Evolutionary conservation across 495 filamentous ascomycete genomes (phyloP), one percentile per base, ranked within the genome.

Genomic region (Apiosordaria backusii): DNA sequence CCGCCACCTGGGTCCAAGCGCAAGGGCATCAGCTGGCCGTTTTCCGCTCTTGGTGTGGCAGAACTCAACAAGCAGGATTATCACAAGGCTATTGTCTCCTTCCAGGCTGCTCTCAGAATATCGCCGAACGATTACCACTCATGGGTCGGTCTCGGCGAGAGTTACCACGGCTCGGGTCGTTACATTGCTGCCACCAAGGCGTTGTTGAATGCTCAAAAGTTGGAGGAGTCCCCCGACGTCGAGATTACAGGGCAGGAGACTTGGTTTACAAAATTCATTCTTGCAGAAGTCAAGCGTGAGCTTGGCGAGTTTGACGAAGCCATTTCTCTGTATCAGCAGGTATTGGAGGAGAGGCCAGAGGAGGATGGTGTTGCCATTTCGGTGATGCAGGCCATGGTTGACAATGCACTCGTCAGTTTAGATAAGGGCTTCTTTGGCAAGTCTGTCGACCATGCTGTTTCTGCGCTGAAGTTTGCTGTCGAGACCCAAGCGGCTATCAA

Each of bases 201-300:
- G 19, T 94, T 97, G 67, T 80, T 89, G 60, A 88, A 93, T 71
- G 93, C 94, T 0, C 86, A 92, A 68, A 81, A 80, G 61, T 79
- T 94, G 57, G 90, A 91, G 66, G 81, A 86, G 61, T 77, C 85
- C 4, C 71, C 80, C 2, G 76, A 80, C 40, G 71, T 72, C 52
- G 60, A 70, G 5, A 74, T 74, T 16, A 75, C 79, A 18, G 81
- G 81, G 26, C 22, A 40, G 10, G 88, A 93, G 52, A 88, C 85
- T 40, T 99, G 95, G 95, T 98, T 97, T 74, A 91, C 92, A 6
- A 89, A 91, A 68, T 97, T 97, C 72, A 96, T 99, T 88, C 83
- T 97, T n/a, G 94, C 93, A 2, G 97, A 99, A 66, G 90, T 98
- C 19, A 89, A 91, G 71, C 85, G 95, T 50, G 95, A 98, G 75